Evolutionary conservation across 495 filamentous ascomycete genomes (phyloP).

Genomic region (Lepidopterella palustris): DNA sequence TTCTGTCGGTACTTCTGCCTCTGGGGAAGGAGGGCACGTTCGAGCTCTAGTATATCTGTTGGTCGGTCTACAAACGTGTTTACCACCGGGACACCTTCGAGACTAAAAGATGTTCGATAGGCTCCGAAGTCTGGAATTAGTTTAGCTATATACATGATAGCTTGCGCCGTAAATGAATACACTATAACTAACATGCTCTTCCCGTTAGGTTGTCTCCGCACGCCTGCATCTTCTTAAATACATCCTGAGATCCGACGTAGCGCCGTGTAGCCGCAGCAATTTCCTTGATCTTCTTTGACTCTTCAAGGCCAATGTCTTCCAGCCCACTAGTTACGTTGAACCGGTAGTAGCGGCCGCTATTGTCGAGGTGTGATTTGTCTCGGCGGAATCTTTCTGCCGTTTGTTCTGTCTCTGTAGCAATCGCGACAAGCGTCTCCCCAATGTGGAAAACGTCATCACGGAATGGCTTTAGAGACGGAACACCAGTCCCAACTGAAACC

Average conservation of each 20-base stretch:
- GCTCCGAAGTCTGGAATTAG: conserved; percentile 15
- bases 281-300: not conserved
- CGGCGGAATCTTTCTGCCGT: not conserved
- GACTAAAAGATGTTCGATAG: conserved; percentile 22
- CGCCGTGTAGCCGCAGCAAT: conserved; percentile 1
- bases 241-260: not conserved
- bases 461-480: conserved; percentile 2
- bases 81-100: conserved; percentile 27
- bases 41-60: conserved; percentile 25
- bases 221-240: not conserved
- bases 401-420: conserved; percentile 2
- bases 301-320: conserved; percentile 1
- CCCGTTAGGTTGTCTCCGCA: conserved; percentile 13
- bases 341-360: not conserved
- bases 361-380: not conserved
- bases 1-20: conserved; percentile 15
- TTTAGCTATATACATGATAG: conserved; percentile 12
- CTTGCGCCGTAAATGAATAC: not conserved
- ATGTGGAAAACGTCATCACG: not conserved
- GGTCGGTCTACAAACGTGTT: conserved; percentile 23
- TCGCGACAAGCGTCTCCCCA: not conserved
- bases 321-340: conserved; percentile 2
- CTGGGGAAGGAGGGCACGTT: conserved; percentile 18
- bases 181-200: conserved; percentile 16
- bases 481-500: conserved; percentile 43